Conservation (phyloP, 2,329 filamentous ascomycete genomes). For the Leptographium galeiforme region DNA sequence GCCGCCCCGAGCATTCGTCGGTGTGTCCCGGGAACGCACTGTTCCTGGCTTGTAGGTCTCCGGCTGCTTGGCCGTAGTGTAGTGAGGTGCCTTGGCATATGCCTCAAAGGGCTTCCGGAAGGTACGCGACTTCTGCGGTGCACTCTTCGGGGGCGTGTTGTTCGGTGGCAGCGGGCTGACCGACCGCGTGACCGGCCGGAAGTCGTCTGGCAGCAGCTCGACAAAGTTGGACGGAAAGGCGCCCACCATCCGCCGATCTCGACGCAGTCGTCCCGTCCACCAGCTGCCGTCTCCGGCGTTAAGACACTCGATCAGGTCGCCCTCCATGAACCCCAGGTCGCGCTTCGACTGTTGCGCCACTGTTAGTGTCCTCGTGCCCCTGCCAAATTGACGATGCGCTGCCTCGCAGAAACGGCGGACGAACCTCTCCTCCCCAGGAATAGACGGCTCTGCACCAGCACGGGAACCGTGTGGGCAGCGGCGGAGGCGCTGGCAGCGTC, state of each 20-base stretch:
- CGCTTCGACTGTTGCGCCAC: slow-evolving; percentile 58
- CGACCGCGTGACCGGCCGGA: slow-evolving; percentile 58
- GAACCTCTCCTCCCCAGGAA: slow-evolving; percentile 80
- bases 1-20: slow-evolving; percentile 9
- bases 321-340: slow-evolving; percentile 93
- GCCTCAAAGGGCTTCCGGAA: slow-evolving; percentile 56
- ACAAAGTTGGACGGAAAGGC: slow-evolving; percentile 97
- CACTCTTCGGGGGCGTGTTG: slow-evolving; percentile 39
- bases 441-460: slow-evolving; percentile 88
- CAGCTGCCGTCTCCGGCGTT: slow-evolving; percentile 96
- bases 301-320: slow-evolving; percentile 92
- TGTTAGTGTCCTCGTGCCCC: neutral
- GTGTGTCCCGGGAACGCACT: slow-evolving; percentile 26
- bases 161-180: slow-evolving; percentile 45
- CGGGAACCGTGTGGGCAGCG: slow-evolving; percentile 66
- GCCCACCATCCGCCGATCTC: slow-evolving; percentile 82
- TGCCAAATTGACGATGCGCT: neutral
- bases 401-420: slow-evolving; percentile 1
- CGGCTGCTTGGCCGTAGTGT: slow-evolving; percentile 48
- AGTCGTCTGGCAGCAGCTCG: slow-evolving; percentile 71
- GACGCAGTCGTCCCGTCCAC: slow-evolving; percentile 89
- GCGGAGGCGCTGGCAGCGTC: slow-evolving; percentile 18
- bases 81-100: slow-evolving; percentile 52
- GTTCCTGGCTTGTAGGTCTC: slow-evolving; percentile 38
- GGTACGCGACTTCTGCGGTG: slow-evolving; percentile 46